A percentile compares a stretch with the other conserved stretches of the same genome.
Conservation (phyloP, 1,284 basidiomycete species). For the Melampsora americana region DNA sequence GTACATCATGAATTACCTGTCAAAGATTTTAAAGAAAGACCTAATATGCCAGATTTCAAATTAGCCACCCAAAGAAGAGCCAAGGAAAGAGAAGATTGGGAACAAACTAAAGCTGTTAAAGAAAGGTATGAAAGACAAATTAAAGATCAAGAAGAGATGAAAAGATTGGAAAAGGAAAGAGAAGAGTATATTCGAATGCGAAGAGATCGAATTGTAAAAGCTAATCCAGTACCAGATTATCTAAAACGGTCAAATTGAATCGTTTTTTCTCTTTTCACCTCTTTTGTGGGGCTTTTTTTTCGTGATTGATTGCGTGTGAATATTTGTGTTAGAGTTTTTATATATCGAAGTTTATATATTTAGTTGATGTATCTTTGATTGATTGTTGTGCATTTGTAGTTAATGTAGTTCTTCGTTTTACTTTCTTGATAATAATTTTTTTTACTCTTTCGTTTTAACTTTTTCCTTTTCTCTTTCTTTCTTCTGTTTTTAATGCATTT, state of each 20-base stretch:
- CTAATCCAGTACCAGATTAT: conserved; percentile 34
- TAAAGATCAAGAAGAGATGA: conserved; percentile 22
- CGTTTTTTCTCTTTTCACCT: neutral
- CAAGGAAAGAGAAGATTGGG: conserved; percentile 34
- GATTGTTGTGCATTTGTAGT: neutral
- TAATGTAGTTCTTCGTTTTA: neutral
- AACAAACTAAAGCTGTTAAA: conserved; percentile 35
- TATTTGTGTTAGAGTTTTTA: conserved; percentile 1
- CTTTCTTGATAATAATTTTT: neutral
- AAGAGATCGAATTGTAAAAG: conserved; percentile 31
- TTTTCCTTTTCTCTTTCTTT: neutral
- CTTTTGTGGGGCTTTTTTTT: neutral
- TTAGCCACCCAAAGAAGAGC: conserved; percentile 39
- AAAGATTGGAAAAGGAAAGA: conserved; percentile 12
- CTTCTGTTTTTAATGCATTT: conserved; percentile 6
- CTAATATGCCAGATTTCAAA: conserved; percentile 9
- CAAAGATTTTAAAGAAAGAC: conserved; percentile 27
- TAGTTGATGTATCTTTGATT: conserved; percentile 8
- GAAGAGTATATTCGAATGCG: conserved; percentile 34
- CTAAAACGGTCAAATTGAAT: conserved; percentile 11
- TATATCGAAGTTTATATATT: no score
- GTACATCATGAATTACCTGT: conserved; percentile 42
- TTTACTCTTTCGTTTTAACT: neutral
- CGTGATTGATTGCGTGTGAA: neutral
- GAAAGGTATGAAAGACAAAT: conserved; percentile 29